Evolutionary conservation across 73 alveolate genomes (phyloP).

Genomic region (Tetrahymena thermophila): DNA sequence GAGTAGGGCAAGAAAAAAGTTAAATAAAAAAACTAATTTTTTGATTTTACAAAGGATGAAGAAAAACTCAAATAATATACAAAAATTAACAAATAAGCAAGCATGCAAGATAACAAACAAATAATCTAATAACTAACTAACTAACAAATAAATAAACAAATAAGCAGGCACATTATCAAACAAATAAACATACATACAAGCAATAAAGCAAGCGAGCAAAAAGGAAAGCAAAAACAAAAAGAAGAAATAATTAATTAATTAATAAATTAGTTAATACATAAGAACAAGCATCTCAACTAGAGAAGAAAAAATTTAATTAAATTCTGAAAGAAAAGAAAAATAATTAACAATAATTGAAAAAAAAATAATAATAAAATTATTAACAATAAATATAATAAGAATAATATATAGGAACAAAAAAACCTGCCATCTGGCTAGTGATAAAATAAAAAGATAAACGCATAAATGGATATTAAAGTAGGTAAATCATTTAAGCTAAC

Average conservation of each 20-base stretch:
- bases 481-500: conserved; percentile 44
- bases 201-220: neutral
- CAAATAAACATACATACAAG: neutral
- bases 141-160: neutral
- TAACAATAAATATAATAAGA: neutral
- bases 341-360: neutral
- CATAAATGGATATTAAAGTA: conserved; percentile 37
- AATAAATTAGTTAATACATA: neutral
- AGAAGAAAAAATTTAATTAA: neutral
- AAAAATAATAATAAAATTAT: neutral
- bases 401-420: neutral
- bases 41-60: neutral
- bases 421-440: neutral
- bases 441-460: neutral
- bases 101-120: neutral
- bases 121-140: too few species aligned
- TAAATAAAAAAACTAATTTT: neutral
- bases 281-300: neutral
- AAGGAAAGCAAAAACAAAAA: neutral
- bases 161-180: too few species aligned
- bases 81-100: neutral
- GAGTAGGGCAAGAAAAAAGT: neutral
- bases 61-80: neutral
- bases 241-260: neutral
- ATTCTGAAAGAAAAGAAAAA: neutral